Evolutionary conservation across 495 filamentous ascomycete species (phyloP).

Genomic region (Xylaria castorea): DNA sequence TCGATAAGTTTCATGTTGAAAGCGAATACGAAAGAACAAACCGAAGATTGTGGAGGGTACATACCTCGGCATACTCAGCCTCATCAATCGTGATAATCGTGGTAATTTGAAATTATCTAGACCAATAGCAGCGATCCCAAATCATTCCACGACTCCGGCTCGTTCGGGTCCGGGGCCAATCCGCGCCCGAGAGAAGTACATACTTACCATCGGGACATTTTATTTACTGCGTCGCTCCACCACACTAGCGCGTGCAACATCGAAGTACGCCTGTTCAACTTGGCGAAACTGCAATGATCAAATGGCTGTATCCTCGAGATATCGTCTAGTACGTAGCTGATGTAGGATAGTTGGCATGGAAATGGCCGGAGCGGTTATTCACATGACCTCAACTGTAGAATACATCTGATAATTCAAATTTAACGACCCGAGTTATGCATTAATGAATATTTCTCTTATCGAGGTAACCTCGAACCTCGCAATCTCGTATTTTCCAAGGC

Average conservation of each 20-base stretch:
- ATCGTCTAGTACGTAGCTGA: background rate
- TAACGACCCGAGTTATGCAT: background rate
- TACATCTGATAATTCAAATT: background rate
- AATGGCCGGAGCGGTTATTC: background rate
- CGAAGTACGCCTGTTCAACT: background rate
- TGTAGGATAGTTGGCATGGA: background rate
- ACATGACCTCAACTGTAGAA: background rate
- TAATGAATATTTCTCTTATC: background rate
- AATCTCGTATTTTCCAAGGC: background rate
- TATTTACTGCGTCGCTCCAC: background rate
- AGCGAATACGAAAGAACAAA: background rate
- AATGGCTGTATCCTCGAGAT: background rate
- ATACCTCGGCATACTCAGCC: conserved; percentile 16
- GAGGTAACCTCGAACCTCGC: background rate
- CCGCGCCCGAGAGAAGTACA: background rate
- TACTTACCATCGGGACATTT: background rate
- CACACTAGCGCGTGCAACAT: background rate
- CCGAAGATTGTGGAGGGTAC: background rate
- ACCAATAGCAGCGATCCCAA: conserved; percentile 9
- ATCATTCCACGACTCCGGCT: background rate
- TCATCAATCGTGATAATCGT: background rate
- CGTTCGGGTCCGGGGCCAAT: background rate
- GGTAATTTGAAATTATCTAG: conserved; percentile 18
- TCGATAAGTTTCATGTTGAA: background rate
- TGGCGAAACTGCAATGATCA: background rate